Evolutionary conservation across 148 eudicot genomes (phyloP).

Genomic region (Bassia scoparia): DNA sequence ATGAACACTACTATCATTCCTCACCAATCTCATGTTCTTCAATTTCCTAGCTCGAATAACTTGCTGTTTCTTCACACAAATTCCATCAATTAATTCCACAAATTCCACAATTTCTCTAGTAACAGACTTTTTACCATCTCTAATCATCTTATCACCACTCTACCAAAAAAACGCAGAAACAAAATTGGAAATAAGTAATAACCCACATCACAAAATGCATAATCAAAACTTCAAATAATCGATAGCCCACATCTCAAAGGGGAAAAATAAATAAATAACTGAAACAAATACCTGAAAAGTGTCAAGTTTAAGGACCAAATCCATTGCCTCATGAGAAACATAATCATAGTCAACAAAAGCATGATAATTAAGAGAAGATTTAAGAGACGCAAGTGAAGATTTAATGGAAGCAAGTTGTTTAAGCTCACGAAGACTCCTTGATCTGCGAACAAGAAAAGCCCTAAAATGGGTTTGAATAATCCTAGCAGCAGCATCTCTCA

Average conservation of each 20-base stretch:
- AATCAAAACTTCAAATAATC: not conserved
- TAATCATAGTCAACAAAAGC: slow-evolving; percentile 37
- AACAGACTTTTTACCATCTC: slow-evolving; percentile 65
- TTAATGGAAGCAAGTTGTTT: slow-evolving; percentile 65
- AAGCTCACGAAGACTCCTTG: slow-evolving; percentile 58
- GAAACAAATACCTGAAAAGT: slow-evolving; percentile 49
- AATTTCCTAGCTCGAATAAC: slow-evolving; percentile 33
- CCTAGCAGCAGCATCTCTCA: slow-evolving; percentile 73
- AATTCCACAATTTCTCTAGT: slow-evolving; percentile 54
- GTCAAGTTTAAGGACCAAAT: slow-evolving; percentile 55
- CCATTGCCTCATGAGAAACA: slow-evolving; percentile 45
- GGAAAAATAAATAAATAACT: not conserved
- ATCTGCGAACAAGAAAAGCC: slow-evolving; percentile 67
- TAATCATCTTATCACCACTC: slow-evolving; percentile 80
- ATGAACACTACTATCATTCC: slow-evolving; percentile 33
- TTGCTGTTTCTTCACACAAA: slow-evolving; percentile 37
- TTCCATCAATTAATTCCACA: slow-evolving; percentile 54
- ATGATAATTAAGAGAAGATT: slow-evolving; percentile 34
- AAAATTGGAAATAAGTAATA: not conserved
- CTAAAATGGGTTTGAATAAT: slow-evolving; percentile 81
- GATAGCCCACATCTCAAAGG: not conserved
- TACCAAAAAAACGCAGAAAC: slow-evolving; percentile 26
- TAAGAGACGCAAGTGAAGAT: slow-evolving; percentile 46
- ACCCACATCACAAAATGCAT: not conserved
- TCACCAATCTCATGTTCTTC: slow-evolving; percentile 38